These are phyloP conservation scores for Fusarium falciforme DNA, from an alignment of 2,329 filamentous ascomycete genomes.

Conservation along the genomic window DNA sequence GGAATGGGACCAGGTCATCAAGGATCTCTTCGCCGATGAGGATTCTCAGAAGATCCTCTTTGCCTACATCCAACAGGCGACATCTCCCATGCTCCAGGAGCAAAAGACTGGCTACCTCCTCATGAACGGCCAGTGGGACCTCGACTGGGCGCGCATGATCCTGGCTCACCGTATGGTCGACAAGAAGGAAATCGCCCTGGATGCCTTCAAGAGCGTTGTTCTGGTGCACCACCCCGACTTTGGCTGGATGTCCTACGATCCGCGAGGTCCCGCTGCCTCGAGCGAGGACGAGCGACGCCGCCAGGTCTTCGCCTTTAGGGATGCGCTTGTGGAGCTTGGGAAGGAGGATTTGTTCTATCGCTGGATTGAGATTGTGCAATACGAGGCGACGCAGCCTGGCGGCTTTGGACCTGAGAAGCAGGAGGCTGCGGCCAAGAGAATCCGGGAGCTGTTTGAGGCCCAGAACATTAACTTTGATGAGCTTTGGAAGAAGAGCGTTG, in stretches of 20 bases:
- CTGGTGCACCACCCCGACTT: slow-evolving; percentile 74
- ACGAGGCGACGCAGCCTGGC: slow-evolving; percentile 81
- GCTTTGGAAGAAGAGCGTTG: slow-evolving; percentile 73
- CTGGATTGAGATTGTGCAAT: slow-evolving; percentile 94
- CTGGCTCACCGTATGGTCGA: slow-evolving; percentile 77
- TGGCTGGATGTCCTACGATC: slow-evolving; percentile 72
- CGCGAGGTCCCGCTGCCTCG: slow-evolving; percentile 65
- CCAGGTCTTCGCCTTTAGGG: slow-evolving; percentile 84
- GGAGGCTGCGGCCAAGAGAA: slow-evolving; percentile 76
- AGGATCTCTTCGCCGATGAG: slow-evolving; percentile 63
- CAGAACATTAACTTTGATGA: slow-evolving; percentile 85
- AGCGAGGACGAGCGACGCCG: slow-evolving; percentile 73
- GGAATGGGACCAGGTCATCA: slow-evolving; percentile 73
- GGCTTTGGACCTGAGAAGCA: slow-evolving; percentile 83
- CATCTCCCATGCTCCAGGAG: slow-evolving; percentile 72
- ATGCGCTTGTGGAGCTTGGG: slow-evolving; percentile 77
- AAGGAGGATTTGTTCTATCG: slow-evolving; percentile 92
- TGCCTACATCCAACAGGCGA: slow-evolving; percentile 73
- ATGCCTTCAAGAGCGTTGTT: slow-evolving; percentile 79
- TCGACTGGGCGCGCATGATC: slow-evolving; percentile 87
- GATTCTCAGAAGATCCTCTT: slow-evolving; percentile 69
- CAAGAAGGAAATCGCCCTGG: slow-evolving; percentile 66
- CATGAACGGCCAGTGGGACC: slow-evolving; percentile 86
- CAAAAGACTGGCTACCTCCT: slow-evolving; percentile 90
- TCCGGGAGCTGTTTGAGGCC: slow-evolving; percentile 78